phyloP scores from a whole-genome alignment of 371 early-diverging fungal genomes.

The Mucor circinelloides region DNA sequence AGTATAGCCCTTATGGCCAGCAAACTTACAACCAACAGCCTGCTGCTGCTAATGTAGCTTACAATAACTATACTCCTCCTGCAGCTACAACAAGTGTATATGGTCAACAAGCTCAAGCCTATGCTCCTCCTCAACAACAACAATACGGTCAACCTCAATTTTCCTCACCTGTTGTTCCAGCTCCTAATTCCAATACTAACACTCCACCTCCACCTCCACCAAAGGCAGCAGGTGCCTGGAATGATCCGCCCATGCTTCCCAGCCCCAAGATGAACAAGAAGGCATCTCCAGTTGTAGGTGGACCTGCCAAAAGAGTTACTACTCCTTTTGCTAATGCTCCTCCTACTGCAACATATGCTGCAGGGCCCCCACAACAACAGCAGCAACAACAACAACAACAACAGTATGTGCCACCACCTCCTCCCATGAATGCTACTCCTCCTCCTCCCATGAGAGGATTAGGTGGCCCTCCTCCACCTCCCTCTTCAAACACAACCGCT shows the following conservation, averaged over 20 bases:
- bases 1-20: not conserved
- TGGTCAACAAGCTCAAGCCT: not conserved
- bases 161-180: conserved; percentile 22
- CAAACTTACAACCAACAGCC: not conserved
- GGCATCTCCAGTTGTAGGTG: conserved; percentile 14
- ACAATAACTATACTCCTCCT: not conserved
- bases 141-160: conserved; percentile 2
- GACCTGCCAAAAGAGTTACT: conserved; percentile 31
- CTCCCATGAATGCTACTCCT: conserved; percentile 7
- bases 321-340: conserved; percentile 45
- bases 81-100: not conserved
- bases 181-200: conserved; percentile 20
- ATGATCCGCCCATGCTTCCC: conserved; percentile 54
- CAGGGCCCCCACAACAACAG: conserved; percentile 22
- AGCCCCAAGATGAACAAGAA: conserved; percentile 16
- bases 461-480: conserved; percentile 11
- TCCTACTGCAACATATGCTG: conserved; percentile 26
- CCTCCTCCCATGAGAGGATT: conserved; percentile 16
- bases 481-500: conserved; percentile 13
- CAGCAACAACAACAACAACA: conserved; percentile 16
- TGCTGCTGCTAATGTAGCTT: not conserved
- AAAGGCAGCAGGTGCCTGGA: conserved; percentile 47
- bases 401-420: conserved; percentile 11
- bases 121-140: not conserved
- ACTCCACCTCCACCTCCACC: conserved; percentile 25